Conservation (phyloP, 2,329 filamentous ascomycete species). For the Fusarium guadeloupense region DNA sequence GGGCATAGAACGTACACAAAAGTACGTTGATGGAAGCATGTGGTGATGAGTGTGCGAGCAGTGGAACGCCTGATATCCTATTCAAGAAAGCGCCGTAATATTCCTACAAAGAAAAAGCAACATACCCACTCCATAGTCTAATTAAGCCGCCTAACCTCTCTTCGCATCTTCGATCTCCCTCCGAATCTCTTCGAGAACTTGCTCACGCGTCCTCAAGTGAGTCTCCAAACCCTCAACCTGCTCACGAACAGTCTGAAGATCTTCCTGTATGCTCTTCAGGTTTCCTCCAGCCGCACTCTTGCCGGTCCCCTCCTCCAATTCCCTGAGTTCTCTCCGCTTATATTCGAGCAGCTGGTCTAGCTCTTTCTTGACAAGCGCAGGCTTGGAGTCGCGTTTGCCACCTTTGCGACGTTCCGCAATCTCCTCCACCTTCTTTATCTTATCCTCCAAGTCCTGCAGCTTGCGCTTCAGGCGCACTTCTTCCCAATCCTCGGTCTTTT, state of each 20-base stretch:
- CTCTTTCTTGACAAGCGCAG: slow-evolving; percentile 92
- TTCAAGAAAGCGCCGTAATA: slow-evolving; percentile 42
- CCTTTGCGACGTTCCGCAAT: slow-evolving; percentile 71
- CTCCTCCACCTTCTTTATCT: slow-evolving; percentile 83
- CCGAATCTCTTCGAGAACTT: slow-evolving; percentile 78
- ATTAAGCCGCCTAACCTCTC: slow-evolving; percentile 55
- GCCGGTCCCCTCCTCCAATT: slow-evolving; percentile 76
- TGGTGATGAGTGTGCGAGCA: slow-evolving; percentile 44
- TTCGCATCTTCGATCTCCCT: slow-evolving; percentile 90
- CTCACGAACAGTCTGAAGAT: slow-evolving; percentile 89
- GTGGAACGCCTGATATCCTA: slow-evolving; percentile 39
- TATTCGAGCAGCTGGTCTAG: slow-evolving; percentile 94
- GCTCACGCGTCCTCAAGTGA: slow-evolving; percentile 80
- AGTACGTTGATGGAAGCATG: slow-evolving; percentile 59
- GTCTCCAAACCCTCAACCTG: slow-evolving; percentile 90
- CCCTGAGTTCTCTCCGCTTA: slow-evolving; percentile 82
- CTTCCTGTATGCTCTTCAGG: slow-evolving; percentile 81
- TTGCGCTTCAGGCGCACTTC: slow-evolving; percentile 95
- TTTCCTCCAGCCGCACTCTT: slow-evolving; percentile 75
- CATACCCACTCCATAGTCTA: slow-evolving; percentile 21
- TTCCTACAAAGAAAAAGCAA: slow-evolving; percentile 40
- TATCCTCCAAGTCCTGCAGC: slow-evolving; percentile 86
- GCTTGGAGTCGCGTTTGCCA: slow-evolving; percentile 78
- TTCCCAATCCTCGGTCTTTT: slow-evolving; percentile 95
- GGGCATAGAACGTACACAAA: slow-evolving; percentile 54